Evolutionary conservation across 768 basidiomycete species (phyloP).

Genomic region (Tubosaeta brunneosetosa): DNA sequence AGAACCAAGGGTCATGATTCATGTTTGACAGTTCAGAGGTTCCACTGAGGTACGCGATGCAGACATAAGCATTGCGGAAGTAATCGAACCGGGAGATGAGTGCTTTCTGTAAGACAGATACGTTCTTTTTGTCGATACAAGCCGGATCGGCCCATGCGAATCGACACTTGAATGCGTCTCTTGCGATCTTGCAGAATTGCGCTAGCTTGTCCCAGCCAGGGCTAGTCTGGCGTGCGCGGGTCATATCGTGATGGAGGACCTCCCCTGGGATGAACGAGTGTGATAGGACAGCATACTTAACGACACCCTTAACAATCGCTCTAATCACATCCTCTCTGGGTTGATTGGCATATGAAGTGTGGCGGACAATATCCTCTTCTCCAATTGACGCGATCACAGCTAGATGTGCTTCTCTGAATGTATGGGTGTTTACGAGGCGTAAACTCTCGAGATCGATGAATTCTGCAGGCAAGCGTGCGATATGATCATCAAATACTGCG

Average conservation of each 20-base stretch:
- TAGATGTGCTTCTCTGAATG: conserved; percentile 3
- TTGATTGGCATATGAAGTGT: conserved; percentile 22
- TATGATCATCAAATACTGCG: conserved; percentile 9
- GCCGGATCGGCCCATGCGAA: conserved; percentile 19
- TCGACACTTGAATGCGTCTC: conserved; percentile 10
- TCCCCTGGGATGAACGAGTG: no score
- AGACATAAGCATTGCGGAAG: conserved; percentile 21
- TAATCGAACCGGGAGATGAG: conserved; percentile 9
- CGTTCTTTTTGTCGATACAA: conserved; percentile 10
- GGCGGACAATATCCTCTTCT: conserved; percentile 18
- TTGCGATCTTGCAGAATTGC: conserved; percentile 10
- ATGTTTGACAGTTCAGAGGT: conserved; percentile 4
- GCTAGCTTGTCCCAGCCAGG: conserved; percentile 14
- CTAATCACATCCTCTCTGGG: conserved; percentile 20
- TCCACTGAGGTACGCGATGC: conserved; percentile 12
- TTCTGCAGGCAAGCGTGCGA: conserved; percentile 10
- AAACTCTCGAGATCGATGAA: conserved; percentile 14
- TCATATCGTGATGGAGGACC: conserved; percentile 7
- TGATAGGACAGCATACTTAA: conserved; percentile 21
- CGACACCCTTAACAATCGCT: conserved; percentile 16
- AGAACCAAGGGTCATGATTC: conserved; percentile 12
- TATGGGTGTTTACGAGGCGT: conserved; percentile 8
- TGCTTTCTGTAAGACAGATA: no score
- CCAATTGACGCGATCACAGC: conserved; percentile 12
- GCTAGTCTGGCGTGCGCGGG: not conserved